Base-by-base conservation (phyloP, 2,329 filamentous ascomycete species). In the Leptographium galeiforme region DNA sequence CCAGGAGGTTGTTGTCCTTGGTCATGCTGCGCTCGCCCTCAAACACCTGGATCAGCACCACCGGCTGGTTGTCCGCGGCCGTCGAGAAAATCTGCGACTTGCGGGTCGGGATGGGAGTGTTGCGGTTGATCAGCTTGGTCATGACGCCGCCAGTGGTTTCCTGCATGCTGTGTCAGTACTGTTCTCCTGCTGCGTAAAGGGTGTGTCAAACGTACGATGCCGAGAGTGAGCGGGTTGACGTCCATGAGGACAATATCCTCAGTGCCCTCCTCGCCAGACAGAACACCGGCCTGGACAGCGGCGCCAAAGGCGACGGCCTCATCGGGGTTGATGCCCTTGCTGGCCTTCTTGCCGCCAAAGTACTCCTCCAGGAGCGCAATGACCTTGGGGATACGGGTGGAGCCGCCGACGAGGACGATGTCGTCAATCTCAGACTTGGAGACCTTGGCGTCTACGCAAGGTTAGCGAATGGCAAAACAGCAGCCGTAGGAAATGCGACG, bases 291-390 rank as follows among this genome's bases (percentile, higher is more conserved):
- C 76, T 98, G 93, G 63, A 97, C 89, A 62, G 93, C 91, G 59
- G 93, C 93, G 75, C 93, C 93, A 70, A 90, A 97, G 67, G 93
- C 93, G 63, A 97, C 93, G 75, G 93, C 93, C 79, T 97, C 93
- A 67, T 98, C 93, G 63, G 93, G 93, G 82, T 97, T 97, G 71
- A 98, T 95, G 74, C 89, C 89, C 88, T 97, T 97, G 81, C 86
- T 90, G 63, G 90, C 89, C 79, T 93, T 90, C 87, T 97, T 97
- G 71, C 90, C 85, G 63, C 68, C 76, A 70, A 97, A 97, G 81
- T 81, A 97, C 73, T 97, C 90, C 78, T 97, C 89, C 61, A 97
- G 87, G 68, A 97, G 84, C 63, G 81, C 70, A 75, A 94, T 86
- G 61, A 97, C 90, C 86, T 96, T 97, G 70, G 93, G 91, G 63